phyloP scores from a whole-genome alignment of 257 asterid genomes.

The Plantago elongata region DNA sequence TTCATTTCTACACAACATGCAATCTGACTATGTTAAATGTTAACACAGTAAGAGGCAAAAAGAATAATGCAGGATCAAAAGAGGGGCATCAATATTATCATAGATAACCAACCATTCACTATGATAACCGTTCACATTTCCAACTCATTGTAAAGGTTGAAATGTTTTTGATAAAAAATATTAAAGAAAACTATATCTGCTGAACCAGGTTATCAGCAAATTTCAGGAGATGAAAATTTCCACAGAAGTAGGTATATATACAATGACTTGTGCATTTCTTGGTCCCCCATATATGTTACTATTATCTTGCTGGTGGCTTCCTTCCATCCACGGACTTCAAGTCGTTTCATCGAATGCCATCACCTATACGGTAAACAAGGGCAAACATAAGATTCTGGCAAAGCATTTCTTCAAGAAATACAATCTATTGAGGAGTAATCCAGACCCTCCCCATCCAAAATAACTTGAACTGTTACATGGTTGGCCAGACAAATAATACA shows the following conservation, averaged over 20 bases:
- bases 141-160: no score
- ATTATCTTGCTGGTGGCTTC: conserved; percentile 21
- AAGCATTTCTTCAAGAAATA: background rate
- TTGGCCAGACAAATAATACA: background rate
- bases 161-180: no score
- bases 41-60: no score
- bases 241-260: conserved; percentile 31
- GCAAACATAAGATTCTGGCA: background rate
- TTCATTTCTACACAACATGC: no score
- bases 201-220: conserved; percentile 12
- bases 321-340: conserved; percentile 26
- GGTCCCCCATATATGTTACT: conserved; percentile 19
- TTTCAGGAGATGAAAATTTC: background rate
- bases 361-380: conserved; percentile 27
- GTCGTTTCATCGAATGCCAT: conserved; percentile 49
- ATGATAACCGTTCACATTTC: no score
- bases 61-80: no score
- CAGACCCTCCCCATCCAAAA: no score
- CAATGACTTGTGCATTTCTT: conserved; percentile 37
- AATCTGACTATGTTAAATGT: no score
- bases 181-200: conserved; percentile 1
- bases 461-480: background rate
- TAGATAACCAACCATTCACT: no score
- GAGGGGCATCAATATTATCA: no score
- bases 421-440: no score